A percentile compares a stretch with the other conserved stretches of the same genome.
Conservation (phyloP, 805 yeast species). For the Ogataea naganishii region DNA sequence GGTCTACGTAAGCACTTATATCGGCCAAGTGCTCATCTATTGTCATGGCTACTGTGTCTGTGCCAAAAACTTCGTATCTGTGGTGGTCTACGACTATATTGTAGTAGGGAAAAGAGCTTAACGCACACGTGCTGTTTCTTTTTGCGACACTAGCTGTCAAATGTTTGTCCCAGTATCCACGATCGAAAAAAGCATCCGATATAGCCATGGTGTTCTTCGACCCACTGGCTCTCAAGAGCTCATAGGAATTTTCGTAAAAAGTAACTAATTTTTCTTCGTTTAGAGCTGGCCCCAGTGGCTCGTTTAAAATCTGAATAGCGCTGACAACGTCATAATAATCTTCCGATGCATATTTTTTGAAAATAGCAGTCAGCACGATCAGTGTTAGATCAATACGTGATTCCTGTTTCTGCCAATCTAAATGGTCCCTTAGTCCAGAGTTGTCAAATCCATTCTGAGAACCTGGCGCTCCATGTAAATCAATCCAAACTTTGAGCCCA, state of each 20-base stretch:
- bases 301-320: conserved; percentile 82
- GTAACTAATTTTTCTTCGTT: conserved; percentile 49
- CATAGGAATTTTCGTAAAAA: conserved; percentile 58
- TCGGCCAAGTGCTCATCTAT: conserved; percentile 59
- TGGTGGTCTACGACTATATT: conserved; percentile 82
- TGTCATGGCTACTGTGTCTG: conserved; percentile 46
- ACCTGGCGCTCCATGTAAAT: conserved; percentile 94
- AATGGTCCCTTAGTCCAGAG: conserved; percentile 70
- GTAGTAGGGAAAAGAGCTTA: conserved; percentile 30
- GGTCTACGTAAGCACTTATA: conserved; percentile 43
- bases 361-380: conserved; percentile 43
- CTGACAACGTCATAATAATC: conserved; percentile 63
- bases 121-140: conserved; percentile 2
- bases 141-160: conserved; percentile 30
- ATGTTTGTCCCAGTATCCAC: conserved; percentile 55
- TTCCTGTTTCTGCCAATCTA: conserved; percentile 46
- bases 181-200: conserved; percentile 71
- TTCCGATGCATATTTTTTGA: conserved; percentile 53
- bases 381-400: conserved; percentile 38
- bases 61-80: conserved; percentile 78
- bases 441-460: conserved; percentile 95
- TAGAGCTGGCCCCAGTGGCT: conserved; percentile 72
- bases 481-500: conserved; percentile 76
- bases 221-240: conserved; percentile 46
- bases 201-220: conserved; percentile 52